Evolutionary conservation across 1,284 basidiomycete species (phyloP).

Genomic region (Cutaneotrichosporon cutaneum): DNA sequence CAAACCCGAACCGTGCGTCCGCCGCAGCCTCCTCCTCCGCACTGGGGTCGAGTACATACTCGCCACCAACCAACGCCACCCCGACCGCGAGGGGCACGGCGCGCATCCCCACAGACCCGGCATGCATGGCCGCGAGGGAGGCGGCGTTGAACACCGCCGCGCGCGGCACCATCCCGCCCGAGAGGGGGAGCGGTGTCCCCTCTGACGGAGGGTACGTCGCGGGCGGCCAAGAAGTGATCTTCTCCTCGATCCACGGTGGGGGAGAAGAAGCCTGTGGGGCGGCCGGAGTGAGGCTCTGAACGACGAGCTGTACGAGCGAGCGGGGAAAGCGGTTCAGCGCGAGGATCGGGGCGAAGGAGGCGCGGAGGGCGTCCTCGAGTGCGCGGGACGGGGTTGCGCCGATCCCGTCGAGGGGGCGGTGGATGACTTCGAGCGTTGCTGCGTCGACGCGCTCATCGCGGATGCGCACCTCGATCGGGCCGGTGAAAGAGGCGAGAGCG

Average conservation of each 20-base stretch:
- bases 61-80: constrained; percentile 52
- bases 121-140: constrained; percentile 54
- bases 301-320: constrained; percentile 64
- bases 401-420: constrained; percentile 56
- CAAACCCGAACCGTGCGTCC: constrained; percentile 58
- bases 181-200: neutral
- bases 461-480: constrained; percentile 58
- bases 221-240: constrained; percentile 4
- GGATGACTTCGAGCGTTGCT: constrained; percentile 57
- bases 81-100: constrained; percentile 54
- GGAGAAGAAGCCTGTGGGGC: neutral
- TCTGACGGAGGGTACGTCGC: constrained; percentile 6
- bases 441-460: constrained; percentile 57
- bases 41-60: constrained; percentile 69
- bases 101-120: constrained; percentile 51
- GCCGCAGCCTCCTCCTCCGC: constrained; percentile 64
- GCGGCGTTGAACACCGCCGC: constrained; percentile 61
- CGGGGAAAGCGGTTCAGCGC: constrained; percentile 56
- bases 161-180: constrained; percentile 31
- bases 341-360: constrained; percentile 52
- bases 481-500: constrained; percentile 54
- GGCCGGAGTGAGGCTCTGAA: constrained; percentile 59
- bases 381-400: constrained; percentile 51
- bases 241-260: constrained; percentile 25
- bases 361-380: constrained; percentile 42